Evolutionary conservation across 2,329 filamentous ascomycete genomes (phyloP), one percentile per base, ranked within the genome.

Genomic region (Colletotrichum shisoi): DNA sequence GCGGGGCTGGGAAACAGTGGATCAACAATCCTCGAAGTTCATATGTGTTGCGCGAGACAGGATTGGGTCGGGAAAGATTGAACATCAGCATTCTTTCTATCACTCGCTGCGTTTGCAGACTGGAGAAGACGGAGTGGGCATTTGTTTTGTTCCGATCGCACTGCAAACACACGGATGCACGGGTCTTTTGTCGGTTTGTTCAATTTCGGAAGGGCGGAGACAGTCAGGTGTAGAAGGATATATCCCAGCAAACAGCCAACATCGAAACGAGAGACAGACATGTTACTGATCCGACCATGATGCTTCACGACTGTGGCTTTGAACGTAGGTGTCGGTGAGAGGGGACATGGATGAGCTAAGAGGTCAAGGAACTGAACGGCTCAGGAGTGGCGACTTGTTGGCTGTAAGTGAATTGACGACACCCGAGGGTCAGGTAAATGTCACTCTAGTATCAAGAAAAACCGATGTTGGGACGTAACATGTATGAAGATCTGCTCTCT

Each of bases 1-100:
- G 24, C 27, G 48, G 53, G 42, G 19, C 42, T 53, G 24, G 37
- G 46, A 54, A 57, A 60, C 54, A 56, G 63, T 42, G 53, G 58
- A 64, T 37, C 24, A 39, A 45, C 45, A 46, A 46, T 40, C 17
- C 45, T 21, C 31, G 4, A 12, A 19, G 15, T 48, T 53, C 56
- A 39, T 40, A 27, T 59, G n/a, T 37, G 54, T 52, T 51, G 15
- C 44, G 24, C 42, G 9, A 9, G 48, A 44, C 24, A 54, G 51
- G 51, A 40, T 19, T 54, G n/a, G 7, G 56, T 34, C 8, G 13
- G 37, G 52, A 39, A 53, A 21, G 11, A 53, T 15, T 37, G 31
- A 37, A 19, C 19, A 34, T 34, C 31, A 8, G 8, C 31, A 37
- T 21, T 13, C 19, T n/a, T 37, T 56, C 11, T 49, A 13, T 17